Evolutionary conservation across 2,329 filamentous ascomycete genomes (phyloP), one percentile per base, ranked within the genome.

Genomic region (Zymoseptoria passerinii): DNA sequence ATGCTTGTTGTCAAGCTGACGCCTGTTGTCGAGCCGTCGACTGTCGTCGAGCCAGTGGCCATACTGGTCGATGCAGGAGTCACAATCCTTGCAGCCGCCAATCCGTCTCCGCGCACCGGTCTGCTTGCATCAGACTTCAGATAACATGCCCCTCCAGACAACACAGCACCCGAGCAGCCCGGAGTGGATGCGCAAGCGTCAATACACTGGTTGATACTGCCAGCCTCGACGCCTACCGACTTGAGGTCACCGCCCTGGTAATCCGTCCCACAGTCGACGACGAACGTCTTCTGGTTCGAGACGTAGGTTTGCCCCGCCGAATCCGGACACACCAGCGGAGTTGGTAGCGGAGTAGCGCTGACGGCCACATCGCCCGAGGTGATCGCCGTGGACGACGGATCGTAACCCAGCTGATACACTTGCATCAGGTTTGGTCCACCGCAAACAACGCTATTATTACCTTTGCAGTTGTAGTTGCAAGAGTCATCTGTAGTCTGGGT

Each of bases 161-260:
- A 61, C 19, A 62, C 65, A 20, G 72, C 68, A 56, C 71, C 69
- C 9, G 72, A 66, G 60, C 71, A 73, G 48, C 65, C 65, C 8
- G 57, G 27, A 4, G 65, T 70, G 49, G 61, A 58, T 18, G 67
- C 68, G 57, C 71, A 73, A 44, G 68, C 64, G 52, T 66, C 63
- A 57, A 73, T 69, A 54, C 71, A 73, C n/a, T 54, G 52, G 48
- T 62, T 57, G 50, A 73, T 66, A 52, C 54, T 63, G 53, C 48
- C 54, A 40, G 35, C 10, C 9, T 40, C 35, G n/a, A 68, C 69
- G 51, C 60, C 63, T 8, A 61, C 52, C 29, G 63, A 65, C 9
- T 58, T 57, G 9, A 72, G 28, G 55, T 73, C 70, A n/a, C 69
- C 68, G 35, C 64, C 69, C 8, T 52, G 51, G 23, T 63, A 58